A percentile compares a stretch with the other conserved stretches of the same genome.
phyloP scores from a whole-genome alignment of 441 rosid species.

The Eruca vesicaria region DNA sequence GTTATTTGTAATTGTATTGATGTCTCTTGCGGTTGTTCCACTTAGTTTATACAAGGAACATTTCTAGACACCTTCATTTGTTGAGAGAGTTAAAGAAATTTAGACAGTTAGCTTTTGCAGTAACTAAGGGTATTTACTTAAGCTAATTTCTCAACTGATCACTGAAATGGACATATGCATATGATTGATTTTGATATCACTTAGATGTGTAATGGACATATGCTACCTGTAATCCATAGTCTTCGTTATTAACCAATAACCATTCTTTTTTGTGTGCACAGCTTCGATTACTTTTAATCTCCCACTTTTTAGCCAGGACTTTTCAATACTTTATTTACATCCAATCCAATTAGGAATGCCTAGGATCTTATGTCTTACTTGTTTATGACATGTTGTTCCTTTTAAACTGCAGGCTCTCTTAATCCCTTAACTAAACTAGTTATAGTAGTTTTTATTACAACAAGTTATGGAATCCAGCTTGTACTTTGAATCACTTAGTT shows the following conservation, averaged over 20 bases:
- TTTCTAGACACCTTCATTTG: neutral
- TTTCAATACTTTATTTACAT: neutral
- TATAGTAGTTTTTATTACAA: neutral
- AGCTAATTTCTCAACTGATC: neutral
- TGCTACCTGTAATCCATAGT: constrained; percentile 9
- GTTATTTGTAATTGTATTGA: neutral
- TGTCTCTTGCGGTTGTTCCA: neutral
- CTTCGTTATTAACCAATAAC: constrained; percentile 8
- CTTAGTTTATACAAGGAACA: neutral
- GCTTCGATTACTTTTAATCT: neutral
- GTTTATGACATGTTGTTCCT: constrained; percentile 15
- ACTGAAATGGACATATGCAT: neutral
- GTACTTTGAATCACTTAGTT: neutral
- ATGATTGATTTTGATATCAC: neutral
- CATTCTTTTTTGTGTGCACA: neutral
- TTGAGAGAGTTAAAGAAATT: constrained; percentile 9
- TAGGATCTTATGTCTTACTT: constrained; percentile 6
- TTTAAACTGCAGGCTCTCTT: neutral
- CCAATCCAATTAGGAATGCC: constrained; percentile 3
- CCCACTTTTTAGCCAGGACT: neutral
- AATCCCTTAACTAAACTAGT: neutral
- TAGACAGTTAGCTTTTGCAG: neutral
- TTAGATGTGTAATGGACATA: neutral
- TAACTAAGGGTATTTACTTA: neutral
- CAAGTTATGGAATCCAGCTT: neutral